Conservation (phyloP, 768 basidiomycete genomes). For the Paxillus rubicundulus region DNA sequence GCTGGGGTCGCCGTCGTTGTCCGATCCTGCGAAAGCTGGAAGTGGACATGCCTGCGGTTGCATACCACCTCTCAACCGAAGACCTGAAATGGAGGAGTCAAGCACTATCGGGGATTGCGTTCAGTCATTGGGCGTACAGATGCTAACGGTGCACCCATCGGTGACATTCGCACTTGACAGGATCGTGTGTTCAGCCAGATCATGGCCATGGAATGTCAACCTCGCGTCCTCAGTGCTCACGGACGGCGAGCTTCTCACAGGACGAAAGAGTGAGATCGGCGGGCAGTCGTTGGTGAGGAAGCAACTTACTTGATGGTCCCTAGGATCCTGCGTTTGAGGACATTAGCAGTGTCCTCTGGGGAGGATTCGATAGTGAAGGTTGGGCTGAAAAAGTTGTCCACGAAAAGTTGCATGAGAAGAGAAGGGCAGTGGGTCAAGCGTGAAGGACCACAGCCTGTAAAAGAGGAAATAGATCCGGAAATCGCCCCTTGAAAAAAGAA, state of each 20-base stretch:
- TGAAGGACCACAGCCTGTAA: too few relatives aligned
- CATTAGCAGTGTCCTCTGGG: background rate
- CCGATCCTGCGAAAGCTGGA: background rate
- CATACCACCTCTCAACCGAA: slow-evolving; percentile 8
- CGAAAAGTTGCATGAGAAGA: slow-evolving; percentile 3
- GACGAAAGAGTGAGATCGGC: background rate
- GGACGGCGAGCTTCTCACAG: background rate
- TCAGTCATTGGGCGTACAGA: background rate
- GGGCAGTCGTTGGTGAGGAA: background rate
- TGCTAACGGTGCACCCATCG: background rate
- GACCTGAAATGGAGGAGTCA: background rate
- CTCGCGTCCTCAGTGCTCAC: background rate
- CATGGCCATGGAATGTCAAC: background rate
- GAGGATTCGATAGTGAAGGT: slow-evolving; percentile 1
- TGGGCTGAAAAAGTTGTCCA: background rate
- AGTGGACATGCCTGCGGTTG: slow-evolving; percentile 1
- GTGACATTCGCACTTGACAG: background rate
- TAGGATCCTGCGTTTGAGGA: slow-evolving; percentile 2
- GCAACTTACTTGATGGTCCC: background rate
- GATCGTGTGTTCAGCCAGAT: background rate
- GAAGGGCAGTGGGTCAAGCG: background rate
- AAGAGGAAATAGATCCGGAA: too few relatives aligned
- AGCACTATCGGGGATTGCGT: background rate
- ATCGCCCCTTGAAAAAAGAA: too few relatives aligned
- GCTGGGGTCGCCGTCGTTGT: background rate